Evolutionary conservation across 139 green algal genomes (phyloP).

Genomic region (Penium margaritaceum): DNA sequence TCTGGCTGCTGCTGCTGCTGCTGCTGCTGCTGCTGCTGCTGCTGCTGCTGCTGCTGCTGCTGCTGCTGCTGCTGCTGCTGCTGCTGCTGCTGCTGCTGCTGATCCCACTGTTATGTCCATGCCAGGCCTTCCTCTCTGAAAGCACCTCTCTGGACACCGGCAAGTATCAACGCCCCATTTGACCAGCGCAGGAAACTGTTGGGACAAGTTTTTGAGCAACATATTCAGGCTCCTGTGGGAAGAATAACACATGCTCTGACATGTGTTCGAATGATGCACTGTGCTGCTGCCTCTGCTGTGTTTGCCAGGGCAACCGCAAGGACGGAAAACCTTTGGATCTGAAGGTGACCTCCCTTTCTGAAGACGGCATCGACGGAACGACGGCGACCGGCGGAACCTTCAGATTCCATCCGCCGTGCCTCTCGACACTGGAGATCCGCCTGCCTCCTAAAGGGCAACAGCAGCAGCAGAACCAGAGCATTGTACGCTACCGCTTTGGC

Average conservation of each 20-base stretch:
- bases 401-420: too few relatives aligned
- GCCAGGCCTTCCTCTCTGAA: neutral
- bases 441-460: too few relatives aligned
- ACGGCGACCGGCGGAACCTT: too few relatives aligned
- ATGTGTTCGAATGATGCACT: neutral
- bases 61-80: slow-evolving; percentile 2
- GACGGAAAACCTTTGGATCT: slow-evolving; percentile 15
- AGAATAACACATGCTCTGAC: too few relatives aligned
- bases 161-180: neutral
- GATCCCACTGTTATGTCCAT: neutral
- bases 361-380: too few relatives aligned
- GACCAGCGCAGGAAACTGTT: neutral
- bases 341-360: too few relatives aligned
- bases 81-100: neutral
- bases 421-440: too few relatives aligned
- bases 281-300: neutral
- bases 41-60: neutral
- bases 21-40: neutral
- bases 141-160: neutral
- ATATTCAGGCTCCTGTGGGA: too few relatives aligned
- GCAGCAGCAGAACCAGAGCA: too few relatives aligned
- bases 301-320: slow-evolving; percentile 13
- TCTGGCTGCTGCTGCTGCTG: neutral
- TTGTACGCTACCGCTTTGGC: too few relatives aligned
- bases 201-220: too few relatives aligned